Conservation (phyloP, 805 yeast species). For the Kazachstania africana region DNA sequence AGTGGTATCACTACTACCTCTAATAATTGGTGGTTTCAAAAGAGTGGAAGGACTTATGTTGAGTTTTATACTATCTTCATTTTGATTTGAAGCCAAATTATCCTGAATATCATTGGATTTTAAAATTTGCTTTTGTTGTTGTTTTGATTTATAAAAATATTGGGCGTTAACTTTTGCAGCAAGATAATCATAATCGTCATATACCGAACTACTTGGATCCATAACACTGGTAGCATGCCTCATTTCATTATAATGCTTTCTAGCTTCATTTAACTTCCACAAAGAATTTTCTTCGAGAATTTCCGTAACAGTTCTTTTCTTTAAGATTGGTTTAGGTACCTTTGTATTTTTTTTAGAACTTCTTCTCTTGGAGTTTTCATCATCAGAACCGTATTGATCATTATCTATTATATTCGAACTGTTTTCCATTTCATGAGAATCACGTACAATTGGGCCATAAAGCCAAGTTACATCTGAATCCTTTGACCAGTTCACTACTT, state of each 20-base stretch:
- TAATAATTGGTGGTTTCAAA: no score
- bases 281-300: slow-evolving; percentile 34
- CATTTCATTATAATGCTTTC: slow-evolving; percentile 46
- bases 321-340: slow-evolving; percentile 70
- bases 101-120: no score
- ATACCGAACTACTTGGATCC: slow-evolving; percentile 18
- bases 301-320: slow-evolving; percentile 77
- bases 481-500: slow-evolving; percentile 88
- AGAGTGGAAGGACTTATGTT: no score
- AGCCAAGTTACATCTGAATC: slow-evolving; percentile 97
- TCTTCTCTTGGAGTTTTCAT: slow-evolving; percentile 24
- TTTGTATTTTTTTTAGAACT: slow-evolving; percentile 5
- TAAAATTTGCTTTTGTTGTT: neutral
- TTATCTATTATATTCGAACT: neutral
- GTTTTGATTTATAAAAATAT: slow-evolving; percentile 10
- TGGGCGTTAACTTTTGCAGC: slow-evolving; percentile 29
- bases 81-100: neutral
- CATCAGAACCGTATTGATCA: slow-evolving; percentile 28
- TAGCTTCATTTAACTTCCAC: slow-evolving; percentile 33
- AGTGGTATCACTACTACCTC: no score
- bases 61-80: neutral
- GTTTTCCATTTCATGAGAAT: slow-evolving; percentile 3
- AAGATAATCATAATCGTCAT: slow-evolving; percentile 25
- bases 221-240: slow-evolving; percentile 14
- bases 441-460: slow-evolving; percentile 63